Conservation (phyloP, 257 asterid genomes). For the Anisodus tanguticus region DNA sequence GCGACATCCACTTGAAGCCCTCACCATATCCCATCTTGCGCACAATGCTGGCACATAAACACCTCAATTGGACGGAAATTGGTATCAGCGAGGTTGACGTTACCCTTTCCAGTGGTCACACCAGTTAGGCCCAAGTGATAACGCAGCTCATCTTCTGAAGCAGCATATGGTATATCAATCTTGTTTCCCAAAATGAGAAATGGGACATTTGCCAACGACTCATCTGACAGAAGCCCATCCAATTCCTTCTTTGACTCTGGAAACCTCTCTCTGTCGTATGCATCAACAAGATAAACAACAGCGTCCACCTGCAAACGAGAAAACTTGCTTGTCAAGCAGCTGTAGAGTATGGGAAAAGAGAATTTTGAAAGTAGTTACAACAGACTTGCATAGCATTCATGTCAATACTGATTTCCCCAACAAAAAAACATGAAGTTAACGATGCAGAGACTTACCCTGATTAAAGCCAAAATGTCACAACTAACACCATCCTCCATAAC, state of each 20-base stretch:
- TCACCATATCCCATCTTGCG: constrained; percentile 66
- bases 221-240: constrained; percentile 54
- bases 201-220: constrained; percentile 45
- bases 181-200: constrained; percentile 58
- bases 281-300: constrained; percentile 56
- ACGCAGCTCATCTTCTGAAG: constrained; percentile 53
- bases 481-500: background rate
- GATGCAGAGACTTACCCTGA: background rate
- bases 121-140: constrained; percentile 47
- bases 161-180: constrained; percentile 53
- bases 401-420: background rate
- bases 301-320: constrained; percentile 47
- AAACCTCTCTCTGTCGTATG: constrained; percentile 49
- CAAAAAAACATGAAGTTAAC: background rate
- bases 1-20: constrained; percentile 59
- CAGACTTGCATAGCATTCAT: background rate
- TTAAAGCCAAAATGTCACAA: constrained; percentile 11
- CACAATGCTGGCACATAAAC: constrained; percentile 62
- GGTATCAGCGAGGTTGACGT: constrained; percentile 32
- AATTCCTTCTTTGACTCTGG: constrained; percentile 55
- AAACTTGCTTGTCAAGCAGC: background rate
- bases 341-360: background rate
- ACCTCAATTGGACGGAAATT: constrained; percentile 50
- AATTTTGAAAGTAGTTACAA: background rate
- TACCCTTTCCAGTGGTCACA: constrained; percentile 54